Percentiles rank a stretch among this genome's conserved stretches.
Conservation (phyloP, 2,329 filamentous ascomycete genomes). For the Shiraia sp. region DNA sequence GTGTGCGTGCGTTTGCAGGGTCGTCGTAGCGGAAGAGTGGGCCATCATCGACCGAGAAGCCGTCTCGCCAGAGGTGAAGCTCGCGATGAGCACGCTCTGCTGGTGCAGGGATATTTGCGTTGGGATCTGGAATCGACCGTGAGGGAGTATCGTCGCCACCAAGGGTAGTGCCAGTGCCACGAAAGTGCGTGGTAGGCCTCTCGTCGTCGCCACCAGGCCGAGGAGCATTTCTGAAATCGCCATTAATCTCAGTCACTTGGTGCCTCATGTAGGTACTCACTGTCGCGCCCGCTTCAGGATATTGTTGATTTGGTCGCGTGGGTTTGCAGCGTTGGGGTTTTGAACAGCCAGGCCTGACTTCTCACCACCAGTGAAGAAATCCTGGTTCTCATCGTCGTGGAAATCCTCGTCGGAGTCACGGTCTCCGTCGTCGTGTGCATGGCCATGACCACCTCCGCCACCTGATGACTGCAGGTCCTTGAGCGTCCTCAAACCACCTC, state of each 20-base stretch:
- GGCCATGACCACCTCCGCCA: conserved; percentile 41
- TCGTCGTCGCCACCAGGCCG: conserved; percentile 59
- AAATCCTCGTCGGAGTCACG: conserved; percentile 65
- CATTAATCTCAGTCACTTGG: conserved; percentile 6
- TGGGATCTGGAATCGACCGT: conserved; percentile 67
- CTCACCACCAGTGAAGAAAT: conserved; percentile 82
- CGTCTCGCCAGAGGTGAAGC: conserved; percentile 80
- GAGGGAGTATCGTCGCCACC: conserved; percentile 78
- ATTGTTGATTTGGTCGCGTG: conserved; percentile 54
- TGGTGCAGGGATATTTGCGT: conserved; percentile 38
- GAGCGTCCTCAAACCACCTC: conserved; percentile 48
- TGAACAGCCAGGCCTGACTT: conserved; percentile 76
- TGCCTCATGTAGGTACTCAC: conserved; percentile 25
- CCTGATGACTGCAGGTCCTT: conserved; percentile 51
- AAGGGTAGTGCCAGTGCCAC: conserved; percentile 73
- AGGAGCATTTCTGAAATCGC: conserved; percentile 59
- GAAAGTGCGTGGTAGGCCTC: conserved; percentile 61
- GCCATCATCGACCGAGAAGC: conserved; percentile 84
- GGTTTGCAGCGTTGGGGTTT: conserved; percentile 61
- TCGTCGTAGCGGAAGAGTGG: conserved; percentile 78
- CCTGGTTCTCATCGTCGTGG: conserved; percentile 63
- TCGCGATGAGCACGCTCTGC: conserved; percentile 65
- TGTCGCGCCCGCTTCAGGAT: conserved; percentile 54
- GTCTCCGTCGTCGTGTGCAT: conserved; percentile 53
- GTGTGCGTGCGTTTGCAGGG: conserved; percentile 70